These are phyloP conservation scores for Fusarium albidum DNA, from an alignment of 2,329 filamentous ascomycete species.

Conservation along the genomic window DNA sequence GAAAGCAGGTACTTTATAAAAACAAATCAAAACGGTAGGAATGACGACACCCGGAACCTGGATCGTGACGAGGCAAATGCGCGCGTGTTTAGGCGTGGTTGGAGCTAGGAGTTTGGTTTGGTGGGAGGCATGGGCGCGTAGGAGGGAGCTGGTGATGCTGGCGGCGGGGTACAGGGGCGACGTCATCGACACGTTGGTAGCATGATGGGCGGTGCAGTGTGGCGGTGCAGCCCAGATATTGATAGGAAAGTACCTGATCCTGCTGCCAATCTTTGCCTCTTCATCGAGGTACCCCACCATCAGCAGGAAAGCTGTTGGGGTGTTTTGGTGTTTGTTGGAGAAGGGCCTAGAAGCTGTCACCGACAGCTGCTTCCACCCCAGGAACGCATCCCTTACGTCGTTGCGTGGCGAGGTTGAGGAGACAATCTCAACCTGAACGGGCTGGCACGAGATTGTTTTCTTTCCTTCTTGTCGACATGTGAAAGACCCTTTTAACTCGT, in stretches of 20 bases:
- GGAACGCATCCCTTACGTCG: conserved; percentile 29
- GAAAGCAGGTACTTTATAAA: conserved; percentile 26
- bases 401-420: conserved; percentile 28
- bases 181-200: conserved; percentile 40
- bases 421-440: conserved; percentile 29
- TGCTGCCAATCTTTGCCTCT: accelerated
- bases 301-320: conserved; percentile 1
- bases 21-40: conserved; percentile 12
- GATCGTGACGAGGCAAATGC: conserved; percentile 33
- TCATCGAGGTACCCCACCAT: conserved; percentile 17
- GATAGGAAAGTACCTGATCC: conserved; percentile 20
- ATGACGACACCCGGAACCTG: conserved; percentile 31
- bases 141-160: conserved; percentile 37
- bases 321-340: conserved; percentile 6
- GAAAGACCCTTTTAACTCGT: conserved; percentile 22
- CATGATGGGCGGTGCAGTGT: conserved; percentile 36
- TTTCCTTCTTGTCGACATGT: conserved; percentile 20
- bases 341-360: conserved; percentile 22
- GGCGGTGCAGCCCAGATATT: conserved; percentile 19
- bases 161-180: conserved; percentile 40
- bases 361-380: conserved; percentile 7
- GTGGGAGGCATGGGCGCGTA: conserved; percentile 10
- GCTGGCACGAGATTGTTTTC: conserved; percentile 3
- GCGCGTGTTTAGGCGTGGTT: conserved; percentile 13
- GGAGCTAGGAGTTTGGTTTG: conserved; percentile 17